Base-by-base conservation (phyloP, 305 asterid genomes). In the Fraxinus latifolia region DNA sequence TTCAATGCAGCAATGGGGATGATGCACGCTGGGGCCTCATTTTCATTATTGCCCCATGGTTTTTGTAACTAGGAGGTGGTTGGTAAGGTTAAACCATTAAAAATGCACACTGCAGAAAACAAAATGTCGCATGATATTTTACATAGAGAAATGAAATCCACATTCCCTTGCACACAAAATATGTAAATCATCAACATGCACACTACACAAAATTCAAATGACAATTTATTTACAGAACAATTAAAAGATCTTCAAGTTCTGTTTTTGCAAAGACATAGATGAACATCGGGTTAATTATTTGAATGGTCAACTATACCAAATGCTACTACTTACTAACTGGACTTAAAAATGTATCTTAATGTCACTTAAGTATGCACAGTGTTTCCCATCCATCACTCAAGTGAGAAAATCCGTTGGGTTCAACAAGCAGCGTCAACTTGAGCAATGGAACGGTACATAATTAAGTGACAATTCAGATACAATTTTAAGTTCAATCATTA, bases 21-120 rank as follows among this genome's bases (percentile, higher is more conserved):
- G 77, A 91, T 90, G 82, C 97, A 94, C 17, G 98, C 97, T 11
- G 99, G 97, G 75, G 98, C 97, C 74, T 94, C 99, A 84, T 93
- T 96, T 90, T 94, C 96, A 89, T 89, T 81, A 95, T 90, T 82
- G 99, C 92, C 33, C 97, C 98, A 34, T 90, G 95, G 81, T 86
- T 80, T 82, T 90, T 94, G 85, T 93, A 95, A 86, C 87, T 92
- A 71, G 97, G 97, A 77, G 97, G 97, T n/a, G 99, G 97, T 77
- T 94, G 98, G 83, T 91, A 94, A 58, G 98, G 83, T 21, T 44
- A 4, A 44, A 44, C 1, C 19, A 44, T 12, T 11, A 44, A 44
- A 44, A 44, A 44, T 44, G 68, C 68, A 5, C 11, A 58, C 27
- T 58, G 68, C 27, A 19, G 29, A 58, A 58, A 55, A 17, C 23